Conservation (phyloP, 257 asterid species). For the Lavandula angustifolia region DNA sequence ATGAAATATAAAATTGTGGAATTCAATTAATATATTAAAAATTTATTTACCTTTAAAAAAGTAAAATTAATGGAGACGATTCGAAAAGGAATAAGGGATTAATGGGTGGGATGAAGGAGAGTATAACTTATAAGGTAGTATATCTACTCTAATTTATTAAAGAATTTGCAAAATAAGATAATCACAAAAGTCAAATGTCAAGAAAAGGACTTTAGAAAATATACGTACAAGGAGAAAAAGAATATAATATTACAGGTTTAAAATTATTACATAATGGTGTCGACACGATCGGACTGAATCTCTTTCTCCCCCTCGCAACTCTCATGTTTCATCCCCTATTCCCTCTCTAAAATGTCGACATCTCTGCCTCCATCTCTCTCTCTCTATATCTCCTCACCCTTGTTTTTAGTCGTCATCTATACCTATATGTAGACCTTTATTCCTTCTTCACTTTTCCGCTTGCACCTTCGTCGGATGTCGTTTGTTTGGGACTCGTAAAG, state of each 20-base stretch:
- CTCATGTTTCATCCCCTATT: constrained; percentile 3
- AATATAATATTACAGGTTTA: background rate
- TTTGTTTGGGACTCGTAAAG: constrained; percentile 25
- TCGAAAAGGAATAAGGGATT: too few relatives aligned
- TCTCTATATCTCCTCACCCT: background rate
- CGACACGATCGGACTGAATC: constrained; percentile 48
- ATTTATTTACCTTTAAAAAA: too few relatives aligned
- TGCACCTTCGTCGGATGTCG: constrained; percentile 16
- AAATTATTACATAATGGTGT: constrained; percentile 40
- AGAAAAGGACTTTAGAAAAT: background rate
- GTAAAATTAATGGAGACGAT: too few relatives aligned
- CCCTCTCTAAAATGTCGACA: constrained; percentile 53
- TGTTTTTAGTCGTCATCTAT: background rate
- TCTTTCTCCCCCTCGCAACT: background rate
- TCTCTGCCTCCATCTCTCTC: constrained; percentile 28
- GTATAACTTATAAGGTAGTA: too few relatives aligned
- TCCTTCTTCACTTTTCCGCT: constrained; percentile 10
- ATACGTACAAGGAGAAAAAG: background rate
- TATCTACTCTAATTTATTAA: too few relatives aligned
- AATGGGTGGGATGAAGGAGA: too few relatives aligned
- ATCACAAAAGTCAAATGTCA: background rate
- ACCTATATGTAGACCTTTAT: constrained; percentile 3
- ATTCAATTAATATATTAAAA: too few relatives aligned
- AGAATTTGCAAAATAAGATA: too few relatives aligned
- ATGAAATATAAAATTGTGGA: too few relatives aligned